Evolutionary conservation across 2,329 filamentous ascomycete species (phyloP), one percentile per base, ranked within the genome.

Genomic region (Penicillium glabrum): DNA sequence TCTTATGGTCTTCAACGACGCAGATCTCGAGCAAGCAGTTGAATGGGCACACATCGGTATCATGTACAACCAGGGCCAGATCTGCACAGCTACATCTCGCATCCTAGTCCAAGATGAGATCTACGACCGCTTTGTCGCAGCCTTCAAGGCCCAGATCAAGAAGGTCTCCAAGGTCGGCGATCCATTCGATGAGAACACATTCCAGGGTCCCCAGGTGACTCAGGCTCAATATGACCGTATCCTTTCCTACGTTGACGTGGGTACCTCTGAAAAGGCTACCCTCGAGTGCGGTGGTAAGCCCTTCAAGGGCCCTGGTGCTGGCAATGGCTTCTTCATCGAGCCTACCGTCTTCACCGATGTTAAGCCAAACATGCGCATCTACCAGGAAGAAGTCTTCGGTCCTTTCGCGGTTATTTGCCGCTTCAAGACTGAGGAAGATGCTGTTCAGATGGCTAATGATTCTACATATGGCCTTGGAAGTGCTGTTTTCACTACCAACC

Each of bases 1-100:
- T 0, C 75, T 88, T 2, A 65, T 89, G 10, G 82, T 89, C 5
- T 89, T 89, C 58, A 78, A 82, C 7, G 87, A 89, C 64, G 86
- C 86, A 5, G 85, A 89, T 58, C 66, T 89, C 24, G 84, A 87
- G 5, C 83, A 88, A 69, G 86, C 87, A 3, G 87, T 89, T 13
- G 85, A 88, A 62, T 90, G 89, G 85, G 79, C 82, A 16, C 86
- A 89, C 59, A 68, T 74, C 13, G 78, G 78, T n/a, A 80, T 82
- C 63, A 79, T 82, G 76, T 72, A 73, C 58, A 73, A 73, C 56
- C 71, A 73, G 46, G 71, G 71, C 24, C 71, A 73, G 49, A 68
- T 73, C 19, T 73, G 71, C 58, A 72, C 71, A 3, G 69, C 71
- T 3, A 73, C 71, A 3, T 72, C 70, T 16, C 71, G 71, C 5